Evolutionary conservation across 2,329 filamentous ascomycete genomes (phyloP).

Genomic region (Domatiomyces catenatus): DNA sequence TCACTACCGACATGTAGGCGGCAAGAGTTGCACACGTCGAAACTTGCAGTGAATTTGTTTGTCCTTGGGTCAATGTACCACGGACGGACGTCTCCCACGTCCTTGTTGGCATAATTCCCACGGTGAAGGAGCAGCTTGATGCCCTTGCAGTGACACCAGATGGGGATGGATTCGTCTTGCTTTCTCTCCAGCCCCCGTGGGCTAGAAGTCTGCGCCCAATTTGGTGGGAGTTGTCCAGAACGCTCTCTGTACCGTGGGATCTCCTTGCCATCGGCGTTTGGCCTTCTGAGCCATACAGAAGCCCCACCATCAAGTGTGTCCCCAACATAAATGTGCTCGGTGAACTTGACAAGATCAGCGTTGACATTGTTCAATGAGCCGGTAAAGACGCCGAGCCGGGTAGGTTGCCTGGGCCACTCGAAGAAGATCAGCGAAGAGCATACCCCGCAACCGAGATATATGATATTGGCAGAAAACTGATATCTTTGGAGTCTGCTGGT

Average conservation of each 20-base stretch:
- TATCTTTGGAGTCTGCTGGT: slow-evolving; percentile 24
- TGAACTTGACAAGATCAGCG: slow-evolving; percentile 21
- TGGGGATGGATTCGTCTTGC: no score
- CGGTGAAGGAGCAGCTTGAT: slow-evolving; percentile 11
- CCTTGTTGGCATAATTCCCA: no score
- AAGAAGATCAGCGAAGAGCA: slow-evolving; percentile 34
- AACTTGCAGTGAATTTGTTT: slow-evolving; percentile 25
- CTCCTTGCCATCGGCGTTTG: slow-evolving; percentile 20
- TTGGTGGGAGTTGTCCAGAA: slow-evolving; percentile 19
- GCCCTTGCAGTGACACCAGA: no score
- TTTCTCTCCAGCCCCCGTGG: no score
- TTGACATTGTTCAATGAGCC: slow-evolving; percentile 25
- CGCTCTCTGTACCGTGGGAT: slow-evolving; percentile 1
- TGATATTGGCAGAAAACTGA: slow-evolving; percentile 21
- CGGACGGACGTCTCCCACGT: no score
- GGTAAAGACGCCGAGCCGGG: slow-evolving; percentile 23
- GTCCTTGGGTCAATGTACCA: slow-evolving; percentile 31
- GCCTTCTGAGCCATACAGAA: slow-evolving; percentile 29
- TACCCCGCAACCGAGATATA: slow-evolving; percentile 19
- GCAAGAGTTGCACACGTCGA: slow-evolving; percentile 37
- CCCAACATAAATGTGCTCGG: slow-evolving; percentile 30
- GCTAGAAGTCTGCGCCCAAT: not conserved
- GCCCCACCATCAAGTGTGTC: slow-evolving; percentile 41
- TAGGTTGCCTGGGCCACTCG: slow-evolving; percentile 13
- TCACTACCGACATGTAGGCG: slow-evolving; percentile 29